Conservation (phyloP, 768 basidiomycete species). For the Suillus placidus region DNA sequence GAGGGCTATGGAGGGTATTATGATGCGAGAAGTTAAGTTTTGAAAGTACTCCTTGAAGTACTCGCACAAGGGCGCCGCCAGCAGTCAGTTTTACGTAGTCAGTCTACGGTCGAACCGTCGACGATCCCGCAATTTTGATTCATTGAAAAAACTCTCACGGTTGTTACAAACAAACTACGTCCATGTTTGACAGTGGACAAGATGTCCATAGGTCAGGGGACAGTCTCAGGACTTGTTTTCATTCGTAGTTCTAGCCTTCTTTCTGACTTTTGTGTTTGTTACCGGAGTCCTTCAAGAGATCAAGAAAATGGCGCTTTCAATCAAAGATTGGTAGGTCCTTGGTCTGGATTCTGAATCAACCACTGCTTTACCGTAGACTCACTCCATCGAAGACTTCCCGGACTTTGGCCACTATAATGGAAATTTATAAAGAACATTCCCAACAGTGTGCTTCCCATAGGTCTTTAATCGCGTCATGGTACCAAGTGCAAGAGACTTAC, state of each 20-base stretch:
- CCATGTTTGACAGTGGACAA: neutral
- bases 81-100: too few relatives aligned
- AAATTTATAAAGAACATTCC: constrained; percentile 44
- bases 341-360: neutral
- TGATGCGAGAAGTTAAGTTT: neutral
- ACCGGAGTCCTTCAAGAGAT: constrained; percentile 32
- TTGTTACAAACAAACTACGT: constrained; percentile 1
- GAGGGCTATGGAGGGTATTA: constrained; percentile 42
- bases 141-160: neutral
- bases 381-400: constrained; percentile 41
- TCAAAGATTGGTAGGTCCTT: constrained; percentile 18
- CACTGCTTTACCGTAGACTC: neutral
- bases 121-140: neutral
- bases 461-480: constrained; percentile 34
- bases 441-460: constrained; percentile 52
- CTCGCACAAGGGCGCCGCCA: neutral
- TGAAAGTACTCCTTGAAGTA: neutral
- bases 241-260: constrained; percentile 40
- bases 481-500: neutral
- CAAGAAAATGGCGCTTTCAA: constrained; percentile 1
- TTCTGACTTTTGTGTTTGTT: constrained; percentile 48
- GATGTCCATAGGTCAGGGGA: neutral
- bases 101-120: too few relatives aligned
- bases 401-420: constrained; percentile 55
- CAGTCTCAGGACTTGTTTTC: constrained; percentile 20